Conservation (phyloP, 345 rosid species). For the Hibiscus trionum region DNA sequence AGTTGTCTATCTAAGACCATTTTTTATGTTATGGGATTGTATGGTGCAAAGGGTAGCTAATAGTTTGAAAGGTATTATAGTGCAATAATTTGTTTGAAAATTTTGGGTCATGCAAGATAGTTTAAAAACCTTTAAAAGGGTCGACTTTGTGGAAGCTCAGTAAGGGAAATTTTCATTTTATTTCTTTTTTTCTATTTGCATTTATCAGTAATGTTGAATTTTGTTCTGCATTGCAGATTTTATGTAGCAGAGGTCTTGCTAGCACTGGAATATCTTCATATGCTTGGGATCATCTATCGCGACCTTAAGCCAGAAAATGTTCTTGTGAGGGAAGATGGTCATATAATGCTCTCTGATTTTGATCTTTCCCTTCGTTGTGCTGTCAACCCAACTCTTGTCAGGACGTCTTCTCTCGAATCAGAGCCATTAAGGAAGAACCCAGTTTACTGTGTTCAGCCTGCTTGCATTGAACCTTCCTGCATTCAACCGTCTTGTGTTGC, state of each 20-base stretch:
- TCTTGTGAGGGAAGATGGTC: conserved; percentile 67
- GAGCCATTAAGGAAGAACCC: conserved; percentile 64
- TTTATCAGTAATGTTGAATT: background rate
- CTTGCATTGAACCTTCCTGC: conserved; percentile 79
- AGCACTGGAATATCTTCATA: conserved; percentile 68
- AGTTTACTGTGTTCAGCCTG: conserved; percentile 69
- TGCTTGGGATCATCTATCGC: conserved; percentile 70
- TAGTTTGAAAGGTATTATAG: background rate
- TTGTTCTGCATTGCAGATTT: conserved; percentile 38
- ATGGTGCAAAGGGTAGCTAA: background rate
- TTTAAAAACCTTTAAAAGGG: background rate
- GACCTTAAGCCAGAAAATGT: conserved; percentile 83
- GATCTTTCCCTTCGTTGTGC: conserved; percentile 79
- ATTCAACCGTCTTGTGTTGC: conserved; percentile 77
- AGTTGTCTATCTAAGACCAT: background rate
- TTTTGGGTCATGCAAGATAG: background rate
- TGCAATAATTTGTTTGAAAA: background rate
- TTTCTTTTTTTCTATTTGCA: background rate
- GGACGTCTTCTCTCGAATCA: conserved; percentile 45
- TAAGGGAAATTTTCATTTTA: background rate
- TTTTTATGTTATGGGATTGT: background rate
- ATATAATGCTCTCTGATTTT: conserved; percentile 78
- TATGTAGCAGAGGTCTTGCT: conserved; percentile 66
- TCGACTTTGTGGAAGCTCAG: background rate
- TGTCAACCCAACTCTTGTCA: conserved; percentile 77